Base-by-base conservation (phyloP, 1,284 basidiomycete species). In the Rhizoctonia solani region DNA sequence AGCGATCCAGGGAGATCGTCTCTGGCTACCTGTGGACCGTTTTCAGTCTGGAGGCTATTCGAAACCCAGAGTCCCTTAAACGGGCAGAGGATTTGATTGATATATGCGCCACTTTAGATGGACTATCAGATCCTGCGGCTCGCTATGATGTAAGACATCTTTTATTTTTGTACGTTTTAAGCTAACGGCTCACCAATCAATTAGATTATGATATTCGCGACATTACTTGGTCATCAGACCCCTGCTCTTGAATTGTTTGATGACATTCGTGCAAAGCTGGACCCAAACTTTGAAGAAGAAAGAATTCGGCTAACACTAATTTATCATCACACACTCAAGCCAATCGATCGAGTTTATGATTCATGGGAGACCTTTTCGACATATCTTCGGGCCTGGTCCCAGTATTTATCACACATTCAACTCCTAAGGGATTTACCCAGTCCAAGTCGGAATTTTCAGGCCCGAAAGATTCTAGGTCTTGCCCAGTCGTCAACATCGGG, bases 11-110 rank as follows among this genome's bases (percentile, higher is more conserved):
- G 39, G 21, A 52, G n/a, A 65, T 65, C 6, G 29, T 52, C 42
- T 42, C 39, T 8, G 25, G 21, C 9, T 65, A 54, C 39, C 27
- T 65, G 13, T 65, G 61, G 61, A 19, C 50, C 4, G 54, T 32
- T 21, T 54, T 65, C 3, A 25, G 49, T 5, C 19, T 65, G 23
- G 50, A 54, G 8, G 21, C 50, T 19, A 54, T 50, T 13, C 61
- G 50, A 32, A 27, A 34, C 11, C 23, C 2, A 25, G 46, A 29
- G 25, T 65, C 19, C 6, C 54, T 4, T 19, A 54, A 25, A 8
- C 46, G 8, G 21, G 13, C 8, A 5, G 23, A 16, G 27, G 32
- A 34, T 34, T 34, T 34, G 11, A 4, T 34, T 4, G 32, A 34
- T 34, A 34, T 34, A 34, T n/a, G n/a, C 44, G n/a, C 30, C 42